Evolutionary conservation across 352 stramenopile species (phyloP).

Genomic region (Nothophytophthora sp.): DNA sequence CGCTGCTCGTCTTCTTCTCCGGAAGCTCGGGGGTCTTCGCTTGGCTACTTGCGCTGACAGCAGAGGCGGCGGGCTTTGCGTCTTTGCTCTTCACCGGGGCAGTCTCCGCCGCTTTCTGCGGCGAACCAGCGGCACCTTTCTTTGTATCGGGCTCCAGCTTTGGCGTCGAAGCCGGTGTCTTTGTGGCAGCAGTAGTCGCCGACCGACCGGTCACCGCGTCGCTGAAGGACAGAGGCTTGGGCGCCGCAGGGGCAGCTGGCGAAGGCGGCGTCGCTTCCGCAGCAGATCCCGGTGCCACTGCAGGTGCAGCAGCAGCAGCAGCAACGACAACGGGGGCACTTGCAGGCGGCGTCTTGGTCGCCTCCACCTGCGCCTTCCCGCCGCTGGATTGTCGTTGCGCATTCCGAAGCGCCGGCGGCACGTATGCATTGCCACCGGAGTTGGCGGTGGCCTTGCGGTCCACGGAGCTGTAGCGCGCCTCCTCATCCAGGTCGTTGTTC

Average conservation of each 20-base stretch:
- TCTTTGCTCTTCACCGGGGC: conserved; percentile 22
- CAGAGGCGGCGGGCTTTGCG: conserved; percentile 7
- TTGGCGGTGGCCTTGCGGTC: conserved; percentile 32
- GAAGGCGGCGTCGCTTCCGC: conserved; percentile 3
- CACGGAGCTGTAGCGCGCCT: conserved; percentile 96
- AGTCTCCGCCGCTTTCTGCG: conserved; percentile 16
- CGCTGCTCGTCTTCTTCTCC: conserved; percentile 24
- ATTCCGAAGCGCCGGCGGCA: conserved; percentile 69
- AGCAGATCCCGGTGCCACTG: conserved; percentile 8
- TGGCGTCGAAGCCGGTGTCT: neutral
- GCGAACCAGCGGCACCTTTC: conserved; percentile 13
- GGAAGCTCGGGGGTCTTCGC: conserved; percentile 15
- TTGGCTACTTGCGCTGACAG: neutral
- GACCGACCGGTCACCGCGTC: conserved; percentile 63
- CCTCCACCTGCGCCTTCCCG: conserved; percentile 24
- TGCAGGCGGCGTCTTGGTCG: conserved; percentile 8
- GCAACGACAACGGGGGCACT: neutral
- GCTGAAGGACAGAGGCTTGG: conserved; percentile 73
- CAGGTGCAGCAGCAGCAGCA: conserved; percentile 6
- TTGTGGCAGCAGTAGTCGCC: conserved; percentile 4
- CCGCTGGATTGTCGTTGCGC: conserved; percentile 39
- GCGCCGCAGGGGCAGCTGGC: conserved; percentile 4
- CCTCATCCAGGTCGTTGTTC: conserved; percentile 91
- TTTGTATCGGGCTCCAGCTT: conserved; percentile 15
- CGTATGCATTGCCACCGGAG: conserved; percentile 45